Base-by-base conservation (phyloP, 805 yeast species). In the Brettanomyces custersianus region DNA sequence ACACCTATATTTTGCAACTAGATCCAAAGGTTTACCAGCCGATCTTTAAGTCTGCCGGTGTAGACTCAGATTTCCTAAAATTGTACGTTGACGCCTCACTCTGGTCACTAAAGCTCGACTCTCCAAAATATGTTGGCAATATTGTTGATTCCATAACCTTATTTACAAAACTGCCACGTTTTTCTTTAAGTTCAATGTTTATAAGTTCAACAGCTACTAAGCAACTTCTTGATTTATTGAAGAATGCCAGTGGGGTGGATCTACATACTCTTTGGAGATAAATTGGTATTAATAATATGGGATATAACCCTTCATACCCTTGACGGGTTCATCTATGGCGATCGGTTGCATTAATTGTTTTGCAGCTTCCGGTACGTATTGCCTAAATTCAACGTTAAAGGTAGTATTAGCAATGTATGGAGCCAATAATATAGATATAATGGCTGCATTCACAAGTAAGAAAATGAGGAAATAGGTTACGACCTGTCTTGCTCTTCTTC, bases 31-130 rank as follows among this genome's bases (percentile, higher is more conserved):
- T 50, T 1, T 59, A 62, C 27, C 13, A 40, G 2, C 45, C 46
- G 9, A 40, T 68, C 2, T 75, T 70, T 37, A 44, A 49, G 6
- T 36, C 47, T 4, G 61, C 68, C 8, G 78, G 77, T 1, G 49
- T 77, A 1, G 82, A 76, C 26, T 45, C 66, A 0, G 69, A 65
- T 10, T 63, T 70, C 39, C 50, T 76, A 6, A 58, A 57, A n/a
- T 66, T 72, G 40, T 67, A 60, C 37, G 33, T 75, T 7, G 70
- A 68, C 20, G 69, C 80, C 0, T 51, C 49, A 6, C 31, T 44
- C 4, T 25, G 35, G 28, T 25, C n/a, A n/a, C 13, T 26, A n/a
- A 10, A 18, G 13, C 42, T 46, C 4, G 47, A 60, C 5, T 42
- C 49, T 22, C 45, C 49, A 4, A 35, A 55, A 0, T 23, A 32